Base-by-base conservation (phyloP, 1,284 basidiomycete species). In the Ceratobasidium sp. region DNA sequence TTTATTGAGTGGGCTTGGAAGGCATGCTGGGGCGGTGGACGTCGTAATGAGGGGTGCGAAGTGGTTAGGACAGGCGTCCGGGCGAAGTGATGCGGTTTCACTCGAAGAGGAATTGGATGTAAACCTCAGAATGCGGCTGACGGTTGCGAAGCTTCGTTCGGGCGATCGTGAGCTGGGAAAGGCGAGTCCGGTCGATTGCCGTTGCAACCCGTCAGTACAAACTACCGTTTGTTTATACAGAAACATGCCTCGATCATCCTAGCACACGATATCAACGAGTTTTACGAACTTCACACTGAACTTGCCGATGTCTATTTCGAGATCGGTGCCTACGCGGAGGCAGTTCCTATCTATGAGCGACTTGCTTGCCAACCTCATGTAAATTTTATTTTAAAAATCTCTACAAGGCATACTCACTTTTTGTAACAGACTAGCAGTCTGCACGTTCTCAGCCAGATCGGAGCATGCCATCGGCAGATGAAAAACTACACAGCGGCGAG, bases 291-390 rank as follows among this genome's bases (percentile, higher is more conserved):
- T 1, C 96, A 95, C 83, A 88, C 87, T 1, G 95, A 97, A 82
- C 91, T 97, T 30, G 96, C 94, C 0, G 94, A 96, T 79, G 93
- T 94, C 0, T 94, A 94, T 82, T 93, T 93, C 82, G 92, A 95
- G 66, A 86, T 89, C 10, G 90, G 91, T 79, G 85, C 93, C 85
- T 95, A 91, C 84, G 89, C 88, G 0, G 90, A 94, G 64, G 95
- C 96, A 0, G 87, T 91, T n/a, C 89, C 90, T 0, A 91, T 94
- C 65, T 96, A 95, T 81, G 92, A 93, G 79, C 85, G 89, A 7
- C 88, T 96, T 35, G 92, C 94, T 27, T 89, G 89, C 8, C 90
- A 93, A 81, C 89, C 90, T n/a, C 89, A 88, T 75, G 94, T 94
- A 82, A 83, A 80, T 79, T 1, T 7, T 38, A 38, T 62, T 38